These are phyloP conservation scores for Calocera cornea DNA, from an alignment of 768 basidiomycete species.

Conservation along the genomic window DNA sequence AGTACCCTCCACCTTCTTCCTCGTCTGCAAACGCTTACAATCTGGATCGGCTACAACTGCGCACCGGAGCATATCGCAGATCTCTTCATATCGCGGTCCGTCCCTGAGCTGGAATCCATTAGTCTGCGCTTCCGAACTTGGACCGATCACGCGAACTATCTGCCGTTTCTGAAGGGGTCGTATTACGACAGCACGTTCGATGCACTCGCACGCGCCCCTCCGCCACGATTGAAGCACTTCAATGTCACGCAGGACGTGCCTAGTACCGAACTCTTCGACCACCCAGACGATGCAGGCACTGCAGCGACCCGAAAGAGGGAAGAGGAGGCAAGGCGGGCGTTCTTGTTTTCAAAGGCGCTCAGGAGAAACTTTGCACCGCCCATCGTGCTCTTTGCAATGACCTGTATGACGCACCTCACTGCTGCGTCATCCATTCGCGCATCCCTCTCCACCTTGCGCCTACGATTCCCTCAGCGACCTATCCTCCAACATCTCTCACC, in stretches of 20 bases:
- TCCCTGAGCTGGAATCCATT: constrained; percentile 36
- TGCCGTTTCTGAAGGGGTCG: constrained; percentile 48
- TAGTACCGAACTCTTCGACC: constrained; percentile 19
- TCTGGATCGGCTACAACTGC: constrained; percentile 71
- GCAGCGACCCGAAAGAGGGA: constrained; percentile 16
- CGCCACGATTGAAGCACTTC: constrained; percentile 22
- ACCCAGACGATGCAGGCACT: constrained; percentile 16
- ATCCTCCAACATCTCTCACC: constrained; percentile 34
- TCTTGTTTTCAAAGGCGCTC: constrained; percentile 17
- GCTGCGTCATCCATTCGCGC: constrained; percentile 18
- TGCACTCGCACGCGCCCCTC: constrained; percentile 52
- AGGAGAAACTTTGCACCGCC: constrained; percentile 58
- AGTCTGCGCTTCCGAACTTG: constrained; percentile 72
- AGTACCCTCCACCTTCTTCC: constrained; percentile 31
- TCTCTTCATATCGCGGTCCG: constrained; percentile 38
- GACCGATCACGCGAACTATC: constrained; percentile 19
- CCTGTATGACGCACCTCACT: neutral
- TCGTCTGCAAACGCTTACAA: constrained; percentile 34
- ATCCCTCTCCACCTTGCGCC: constrained; percentile 41
- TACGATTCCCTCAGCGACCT: constrained; percentile 60
- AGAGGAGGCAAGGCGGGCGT: constrained; percentile 8
- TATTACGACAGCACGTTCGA: constrained; percentile 68
- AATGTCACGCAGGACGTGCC: constrained; percentile 29
- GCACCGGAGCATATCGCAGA: constrained; percentile 70
- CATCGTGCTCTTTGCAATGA: constrained; percentile 56